Conservation (phyloP, 495 filamentous ascomycete genomes). For the Aspergillus heteromorphus region DNA sequence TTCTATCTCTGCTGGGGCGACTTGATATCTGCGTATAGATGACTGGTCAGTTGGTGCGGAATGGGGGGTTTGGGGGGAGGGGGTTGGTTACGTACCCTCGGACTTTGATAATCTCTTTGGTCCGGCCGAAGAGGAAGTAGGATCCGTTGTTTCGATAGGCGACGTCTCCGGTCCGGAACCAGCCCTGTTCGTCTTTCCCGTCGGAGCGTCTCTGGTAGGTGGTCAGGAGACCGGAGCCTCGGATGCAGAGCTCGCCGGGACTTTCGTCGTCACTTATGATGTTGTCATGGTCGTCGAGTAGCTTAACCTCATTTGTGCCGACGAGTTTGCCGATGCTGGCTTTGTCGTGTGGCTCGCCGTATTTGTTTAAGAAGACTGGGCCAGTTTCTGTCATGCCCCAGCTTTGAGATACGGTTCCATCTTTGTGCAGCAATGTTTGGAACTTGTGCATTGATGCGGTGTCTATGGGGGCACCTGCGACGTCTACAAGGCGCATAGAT, state of each 20-base stretch:
- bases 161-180: slow-evolving; percentile 73
- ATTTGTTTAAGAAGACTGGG: slow-evolving; percentile 38
- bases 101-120: slow-evolving; percentile 69
- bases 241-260: slow-evolving; percentile 45
- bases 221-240: slow-evolving; percentile 27
- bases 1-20: slow-evolving; percentile 81
- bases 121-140: slow-evolving; percentile 67
- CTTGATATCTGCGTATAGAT: slow-evolving; percentile 19
- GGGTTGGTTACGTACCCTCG: slow-evolving; percentile 26
- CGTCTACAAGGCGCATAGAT: slow-evolving; percentile 31
- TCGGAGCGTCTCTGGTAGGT: slow-evolving; percentile 28
- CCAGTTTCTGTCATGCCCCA: slow-evolving; percentile 39
- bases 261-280: slow-evolving; percentile 37
- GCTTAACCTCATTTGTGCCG: slow-evolving; percentile 54
- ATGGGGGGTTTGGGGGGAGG: neutral
- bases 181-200: slow-evolving; percentile 47
- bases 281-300: slow-evolving; percentile 43
- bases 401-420: neutral
- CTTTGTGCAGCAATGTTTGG: neutral
- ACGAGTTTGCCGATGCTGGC: slow-evolving; percentile 58
- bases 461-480: slow-evolving; percentile 5
- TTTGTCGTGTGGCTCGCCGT: slow-evolving; percentile 7
- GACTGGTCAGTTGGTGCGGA: slow-evolving; percentile 35
- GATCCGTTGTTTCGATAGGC: slow-evolving; percentile 51
- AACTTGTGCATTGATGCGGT: neutral